Conservation (phyloP, 208 protist genomes). For the Crithidia mellificae region DNA sequence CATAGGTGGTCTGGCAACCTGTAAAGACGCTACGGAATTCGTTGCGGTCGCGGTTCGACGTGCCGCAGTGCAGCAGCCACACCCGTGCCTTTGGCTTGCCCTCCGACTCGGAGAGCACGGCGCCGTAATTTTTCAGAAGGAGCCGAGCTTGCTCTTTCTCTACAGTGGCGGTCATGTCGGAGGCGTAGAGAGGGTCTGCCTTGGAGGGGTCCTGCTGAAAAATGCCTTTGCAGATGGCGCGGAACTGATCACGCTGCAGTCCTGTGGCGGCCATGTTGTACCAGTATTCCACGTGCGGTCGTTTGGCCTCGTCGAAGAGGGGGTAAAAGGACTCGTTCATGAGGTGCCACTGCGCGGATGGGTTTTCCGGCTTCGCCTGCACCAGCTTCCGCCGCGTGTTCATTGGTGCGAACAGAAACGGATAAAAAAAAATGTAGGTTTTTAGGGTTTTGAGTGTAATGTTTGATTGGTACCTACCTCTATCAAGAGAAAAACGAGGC, state of each 20-base stretch:
- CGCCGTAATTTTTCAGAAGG: conserved; percentile 70
- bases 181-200: conserved; percentile 36
- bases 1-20: conserved; percentile 58
- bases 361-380: conserved; percentile 42
- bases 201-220: conserved; percentile 47
- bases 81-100: conserved; percentile 58
- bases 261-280: conserved; percentile 86
- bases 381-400: conserved; percentile 73
- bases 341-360: conserved; percentile 77
- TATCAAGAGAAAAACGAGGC: too few species aligned
- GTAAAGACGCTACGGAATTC: conserved; percentile 83
- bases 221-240: conserved; percentile 76
- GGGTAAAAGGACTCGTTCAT: conserved; percentile 78
- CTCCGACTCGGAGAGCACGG: conserved; percentile 43
- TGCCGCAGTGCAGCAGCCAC: conserved; percentile 64
- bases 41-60: conserved; percentile 44
- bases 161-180: conserved; percentile 37
- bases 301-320: conserved; percentile 50
- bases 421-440: not conserved
- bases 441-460: too few species aligned
- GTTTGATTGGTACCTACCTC: too few species aligned
- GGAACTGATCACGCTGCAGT: conserved; percentile 71
- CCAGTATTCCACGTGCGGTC: conserved; percentile 79
- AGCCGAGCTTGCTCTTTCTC: conserved; percentile 55
- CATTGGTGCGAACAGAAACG: conserved; percentile 43